A percentile compares a stretch with the other conserved stretches of the same genome.
Conservation (phyloP, 2,329 filamentous ascomycete genomes). For the Harringtonia lauricola region DNA sequence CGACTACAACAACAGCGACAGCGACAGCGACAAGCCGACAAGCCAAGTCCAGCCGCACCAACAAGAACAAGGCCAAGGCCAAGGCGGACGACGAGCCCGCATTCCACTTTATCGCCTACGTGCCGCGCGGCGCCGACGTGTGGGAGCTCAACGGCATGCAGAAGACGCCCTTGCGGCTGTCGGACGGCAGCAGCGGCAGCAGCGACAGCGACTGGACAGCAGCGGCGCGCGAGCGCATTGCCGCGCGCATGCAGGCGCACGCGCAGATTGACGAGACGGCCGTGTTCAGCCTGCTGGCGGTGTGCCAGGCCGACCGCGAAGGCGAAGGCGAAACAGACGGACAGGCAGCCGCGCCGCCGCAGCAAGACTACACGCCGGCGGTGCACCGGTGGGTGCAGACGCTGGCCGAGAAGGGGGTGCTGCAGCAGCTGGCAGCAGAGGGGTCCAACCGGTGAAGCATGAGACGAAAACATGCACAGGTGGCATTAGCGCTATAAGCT, state of each 20-base stretch:
- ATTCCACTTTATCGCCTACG: constrained; percentile 97
- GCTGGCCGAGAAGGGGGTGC: constrained; percentile 53
- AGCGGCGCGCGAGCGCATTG: constrained; percentile 52
- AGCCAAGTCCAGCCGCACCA: constrained; percentile 1
- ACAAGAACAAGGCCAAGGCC: constrained; percentile 23
- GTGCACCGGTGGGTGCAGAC: constrained; percentile 59
- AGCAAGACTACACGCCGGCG: constrained; percentile 58
- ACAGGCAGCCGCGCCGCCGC: constrained; percentile 41
- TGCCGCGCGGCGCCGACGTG: constrained; percentile 62
- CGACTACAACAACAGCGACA: no score
- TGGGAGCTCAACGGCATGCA: constrained; percentile 96
- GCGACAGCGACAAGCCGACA: no score
- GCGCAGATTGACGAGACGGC: constrained; percentile 6
- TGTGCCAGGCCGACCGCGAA: constrained; percentile 38
- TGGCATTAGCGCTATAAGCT: no score
- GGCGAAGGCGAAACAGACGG: neutral
- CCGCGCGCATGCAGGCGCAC: constrained; percentile 44
- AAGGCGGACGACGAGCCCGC: constrained; percentile 68
- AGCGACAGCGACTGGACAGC: constrained; percentile 51
- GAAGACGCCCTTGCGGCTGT: constrained; percentile 47
- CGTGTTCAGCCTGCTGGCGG: constrained; percentile 53
- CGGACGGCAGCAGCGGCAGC: constrained; percentile 25
- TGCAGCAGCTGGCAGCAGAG: constrained; percentile 28
- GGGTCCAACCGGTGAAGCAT: neutral
- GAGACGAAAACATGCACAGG: neutral